Evolutionary conservation across 352 stramenopile species (phyloP).

Genomic region (Phytophthora podocarpi): DNA sequence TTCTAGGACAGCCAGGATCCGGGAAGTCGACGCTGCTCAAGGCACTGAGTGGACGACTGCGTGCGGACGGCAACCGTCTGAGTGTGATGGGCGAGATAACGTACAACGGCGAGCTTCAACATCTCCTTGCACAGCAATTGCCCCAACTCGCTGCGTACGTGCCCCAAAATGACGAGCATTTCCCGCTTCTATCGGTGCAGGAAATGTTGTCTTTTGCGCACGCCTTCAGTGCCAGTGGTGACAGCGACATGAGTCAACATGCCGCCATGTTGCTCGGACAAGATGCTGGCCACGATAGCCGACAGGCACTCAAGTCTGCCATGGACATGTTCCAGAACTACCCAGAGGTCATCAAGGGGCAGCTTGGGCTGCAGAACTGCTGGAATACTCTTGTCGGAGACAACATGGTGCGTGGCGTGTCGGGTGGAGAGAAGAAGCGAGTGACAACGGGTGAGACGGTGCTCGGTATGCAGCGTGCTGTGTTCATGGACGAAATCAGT

Average conservation of each 20-base stretch:
- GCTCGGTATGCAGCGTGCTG: slow-evolving; percentile 49
- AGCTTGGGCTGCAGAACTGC: slow-evolving; percentile 36
- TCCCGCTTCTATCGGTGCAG: slow-evolving; percentile 3
- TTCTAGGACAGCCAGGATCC: slow-evolving; percentile 17
- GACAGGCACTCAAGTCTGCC: slow-evolving; percentile 3
- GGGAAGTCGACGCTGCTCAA: slow-evolving; percentile 42
- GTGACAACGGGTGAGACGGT: slow-evolving; percentile 53
- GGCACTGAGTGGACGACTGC: slow-evolving; percentile 44
- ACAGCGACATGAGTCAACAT: not conserved
- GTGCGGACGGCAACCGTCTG: slow-evolving; percentile 16
- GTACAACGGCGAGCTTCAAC: slow-evolving; percentile 12
- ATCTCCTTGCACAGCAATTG: not conserved
- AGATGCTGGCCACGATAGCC: not conserved
- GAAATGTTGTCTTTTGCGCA: slow-evolving; percentile 17
- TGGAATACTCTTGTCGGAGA: slow-evolving; percentile 58
- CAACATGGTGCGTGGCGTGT: slow-evolving; percentile 77
- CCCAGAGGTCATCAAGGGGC: slow-evolving; percentile 40
- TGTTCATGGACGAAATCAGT: slow-evolving; percentile 89
- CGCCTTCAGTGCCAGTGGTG: not conserved
- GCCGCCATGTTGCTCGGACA: not conserved
- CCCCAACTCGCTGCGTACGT: slow-evolving; percentile 8
- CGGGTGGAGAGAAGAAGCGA: slow-evolving; percentile 83
- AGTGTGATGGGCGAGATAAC: slow-evolving; percentile 7
- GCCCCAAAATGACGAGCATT: slow-evolving; percentile 8
- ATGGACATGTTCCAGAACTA: slow-evolving; percentile 15